Evolutionary conservation across 768 basidiomycete species (phyloP).

Genomic region (Panaeolus cyanescens): DNA sequence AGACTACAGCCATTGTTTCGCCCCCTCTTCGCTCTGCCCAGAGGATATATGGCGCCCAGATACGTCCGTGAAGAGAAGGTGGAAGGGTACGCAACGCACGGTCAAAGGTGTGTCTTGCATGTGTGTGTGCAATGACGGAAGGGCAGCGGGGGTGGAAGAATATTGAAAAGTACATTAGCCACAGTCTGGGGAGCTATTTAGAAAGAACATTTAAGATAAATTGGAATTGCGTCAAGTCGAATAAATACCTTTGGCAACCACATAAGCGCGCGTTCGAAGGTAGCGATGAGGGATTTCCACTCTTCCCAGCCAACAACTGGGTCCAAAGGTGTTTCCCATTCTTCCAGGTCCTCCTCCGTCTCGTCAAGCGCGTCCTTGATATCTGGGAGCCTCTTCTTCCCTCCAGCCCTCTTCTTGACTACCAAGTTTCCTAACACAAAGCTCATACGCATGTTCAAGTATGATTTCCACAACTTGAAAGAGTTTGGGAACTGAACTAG

Average conservation of each 20-base stretch:
- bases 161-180: constrained; percentile 91
- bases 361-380: constrained; percentile 91
- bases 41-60: constrained; percentile 91
- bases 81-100: constrained; percentile 91
- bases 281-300: constrained; percentile 87
- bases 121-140: constrained; percentile 78
- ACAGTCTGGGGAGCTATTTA: constrained; percentile 83
- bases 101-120: constrained; percentile 93
- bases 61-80: constrained; percentile 86
- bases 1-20: constrained; percentile 74
- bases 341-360: constrained; percentile 74
- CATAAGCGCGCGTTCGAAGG: constrained; percentile 91
- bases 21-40: constrained; percentile 90
- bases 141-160: constrained; percentile 92
- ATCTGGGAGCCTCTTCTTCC: constrained; percentile 89
- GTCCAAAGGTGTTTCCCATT: constrained; percentile 88
- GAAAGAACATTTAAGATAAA: background rate
- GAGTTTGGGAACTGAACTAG: constrained; percentile 84
- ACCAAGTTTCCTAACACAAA: constrained; percentile 83
- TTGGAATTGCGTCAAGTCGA: background rate
- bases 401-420: constrained; percentile 76
- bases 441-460: constrained; percentile 78
- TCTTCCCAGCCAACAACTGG: constrained; percentile 94
- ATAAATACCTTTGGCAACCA: constrained; percentile 85
- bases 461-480: constrained; percentile 96